These are phyloP conservation scores for Aspergillus taichungensis DNA, from an alignment of 495 filamentous ascomycete species.

Conservation along the genomic window DNA sequence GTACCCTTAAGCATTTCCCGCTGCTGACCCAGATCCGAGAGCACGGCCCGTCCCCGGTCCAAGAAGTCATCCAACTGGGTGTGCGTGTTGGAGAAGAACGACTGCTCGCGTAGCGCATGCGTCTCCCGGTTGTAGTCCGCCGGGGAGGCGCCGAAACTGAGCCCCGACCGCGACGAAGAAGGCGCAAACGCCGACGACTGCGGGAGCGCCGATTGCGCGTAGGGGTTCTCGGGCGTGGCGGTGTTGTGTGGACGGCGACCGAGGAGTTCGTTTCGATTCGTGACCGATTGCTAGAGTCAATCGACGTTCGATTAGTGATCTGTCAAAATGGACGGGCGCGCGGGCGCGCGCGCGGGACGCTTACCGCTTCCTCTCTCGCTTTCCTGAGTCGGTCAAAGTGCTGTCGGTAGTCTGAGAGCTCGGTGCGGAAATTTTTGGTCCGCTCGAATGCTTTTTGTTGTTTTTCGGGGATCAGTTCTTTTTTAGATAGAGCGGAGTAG, in stretches of 20 bases:
- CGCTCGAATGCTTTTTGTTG: constrained; percentile 85
- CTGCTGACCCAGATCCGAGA: constrained; percentile 84
- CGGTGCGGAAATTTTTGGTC: constrained; percentile 73
- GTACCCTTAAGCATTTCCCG: constrained; percentile 91
- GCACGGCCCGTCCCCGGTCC: constrained; percentile 78
- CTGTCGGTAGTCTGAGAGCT: constrained; percentile 68
- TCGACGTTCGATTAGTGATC: not conserved
- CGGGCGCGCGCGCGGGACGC: too few species aligned
- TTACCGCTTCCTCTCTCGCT: constrained; percentile 62
- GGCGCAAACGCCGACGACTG: constrained; percentile 33
- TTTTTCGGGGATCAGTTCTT: constrained; percentile 78
- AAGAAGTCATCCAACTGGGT: constrained; percentile 86
- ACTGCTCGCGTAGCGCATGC: constrained; percentile 84
- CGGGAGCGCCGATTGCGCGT: constrained; percentile 52
- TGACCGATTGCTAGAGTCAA: constrained; percentile 45
- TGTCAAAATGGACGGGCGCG: too few species aligned
- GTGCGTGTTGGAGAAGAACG: constrained; percentile 72
- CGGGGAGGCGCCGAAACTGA: constrained; percentile 45
- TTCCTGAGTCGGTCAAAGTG: constrained; percentile 69
- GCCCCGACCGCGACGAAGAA: constrained; percentile 31
- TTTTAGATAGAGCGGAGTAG: constrained; percentile 75
- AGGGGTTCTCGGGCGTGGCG: constrained; percentile 91
- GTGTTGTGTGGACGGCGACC: constrained; percentile 82
- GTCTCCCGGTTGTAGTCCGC: constrained; percentile 60
- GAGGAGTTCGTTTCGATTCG: constrained; percentile 74